A percentile compares a stretch with the other conserved stretches of the same genome.
These are phyloP conservation scores for Penicillium riverlandense DNA, from an alignment of 495 filamentous ascomycete species.

Conservation along the genomic window DNA sequence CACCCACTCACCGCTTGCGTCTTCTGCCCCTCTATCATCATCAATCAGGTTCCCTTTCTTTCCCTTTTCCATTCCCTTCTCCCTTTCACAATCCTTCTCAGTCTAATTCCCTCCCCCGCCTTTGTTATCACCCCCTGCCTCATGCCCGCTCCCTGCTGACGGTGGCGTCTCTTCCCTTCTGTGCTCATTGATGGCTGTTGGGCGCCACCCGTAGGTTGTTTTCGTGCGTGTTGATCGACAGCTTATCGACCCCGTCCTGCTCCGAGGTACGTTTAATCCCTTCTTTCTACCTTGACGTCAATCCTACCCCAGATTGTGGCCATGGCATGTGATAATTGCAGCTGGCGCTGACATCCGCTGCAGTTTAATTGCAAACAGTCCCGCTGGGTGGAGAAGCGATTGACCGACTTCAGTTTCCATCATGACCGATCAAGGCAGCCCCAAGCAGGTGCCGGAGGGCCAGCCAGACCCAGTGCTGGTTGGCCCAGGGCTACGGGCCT, in stretches of 20 bases:
- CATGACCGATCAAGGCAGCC: slow-evolving; percentile 30
- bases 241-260: slow-evolving; percentile 10
- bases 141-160: no score
- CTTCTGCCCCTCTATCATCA: slow-evolving; percentile 15
- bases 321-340: slow-evolving; percentile 13
- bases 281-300: slow-evolving; percentile 3
- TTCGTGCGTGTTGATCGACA: no score
- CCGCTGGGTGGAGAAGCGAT: slow-evolving; percentile 1
- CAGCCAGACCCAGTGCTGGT: slow-evolving; percentile 31
- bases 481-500: slow-evolving; percentile 24
- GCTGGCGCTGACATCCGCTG: slow-evolving; percentile 3
- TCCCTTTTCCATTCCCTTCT: slow-evolving; percentile 6
- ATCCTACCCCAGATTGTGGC: background rate
- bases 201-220: slow-evolving; percentile 3
- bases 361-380: slow-evolving; percentile 6
- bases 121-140: no score
- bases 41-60: slow-evolving; percentile 8
- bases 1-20: slow-evolving; percentile 17
- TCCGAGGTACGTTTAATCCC: slow-evolving; percentile 13
- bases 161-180: background rate
- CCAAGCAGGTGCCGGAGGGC: slow-evolving; percentile 20
- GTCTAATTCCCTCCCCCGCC: background rate
- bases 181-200: slow-evolving; percentile 16
- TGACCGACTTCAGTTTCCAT: slow-evolving; percentile 2
- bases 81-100: background rate